A percentile compares a stretch with the other conserved stretches of the same genome.
Evolutionary conservation across 2,329 filamentous ascomycete species (phyloP).

Genomic region (Scedosporium boydii): DNA sequence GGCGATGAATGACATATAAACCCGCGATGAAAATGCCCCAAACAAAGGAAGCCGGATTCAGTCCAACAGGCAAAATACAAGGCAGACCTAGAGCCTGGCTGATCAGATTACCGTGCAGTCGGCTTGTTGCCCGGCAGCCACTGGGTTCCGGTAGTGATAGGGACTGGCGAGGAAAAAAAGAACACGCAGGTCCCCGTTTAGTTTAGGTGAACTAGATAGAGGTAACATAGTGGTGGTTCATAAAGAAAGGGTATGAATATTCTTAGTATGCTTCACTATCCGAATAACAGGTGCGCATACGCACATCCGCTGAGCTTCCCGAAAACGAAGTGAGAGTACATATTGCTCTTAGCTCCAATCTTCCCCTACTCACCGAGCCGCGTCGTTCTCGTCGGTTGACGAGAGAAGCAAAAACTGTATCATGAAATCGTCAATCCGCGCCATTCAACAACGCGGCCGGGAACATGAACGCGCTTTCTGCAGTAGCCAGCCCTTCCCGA

Average conservation of each 20-base stretch:
- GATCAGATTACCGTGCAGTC: too few species aligned
- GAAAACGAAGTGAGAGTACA: background rate
- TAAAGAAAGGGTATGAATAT: background rate
- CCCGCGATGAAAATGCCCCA: too few species aligned
- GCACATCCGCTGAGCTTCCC: background rate
- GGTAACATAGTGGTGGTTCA: too few species aligned
- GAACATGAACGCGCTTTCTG: background rate
- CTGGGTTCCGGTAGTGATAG: too few species aligned
- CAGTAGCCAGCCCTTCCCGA: background rate
- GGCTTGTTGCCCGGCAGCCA: too few species aligned
- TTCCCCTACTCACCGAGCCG: background rate
- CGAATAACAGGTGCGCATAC: background rate
- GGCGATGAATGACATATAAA: too few species aligned
- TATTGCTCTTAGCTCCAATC: background rate
- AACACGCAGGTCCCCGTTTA: too few species aligned
- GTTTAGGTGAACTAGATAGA: too few species aligned
- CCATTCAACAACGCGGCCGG: background rate
- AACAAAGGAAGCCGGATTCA: too few species aligned
- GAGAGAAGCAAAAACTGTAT: background rate
- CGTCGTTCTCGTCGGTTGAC: background rate
- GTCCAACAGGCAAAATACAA: too few species aligned
- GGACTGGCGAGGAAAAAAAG: too few species aligned
- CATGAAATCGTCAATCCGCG: background rate
- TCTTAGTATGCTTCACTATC: background rate
- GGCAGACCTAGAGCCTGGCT: too few species aligned